Percentiles rank a stretch among this genome's conserved stretches.
These are phyloP conservation scores for Blastobotrys petasosporus DNA, from an alignment of 1,139 yeast genomes.

Conservation along the genomic window DNA sequence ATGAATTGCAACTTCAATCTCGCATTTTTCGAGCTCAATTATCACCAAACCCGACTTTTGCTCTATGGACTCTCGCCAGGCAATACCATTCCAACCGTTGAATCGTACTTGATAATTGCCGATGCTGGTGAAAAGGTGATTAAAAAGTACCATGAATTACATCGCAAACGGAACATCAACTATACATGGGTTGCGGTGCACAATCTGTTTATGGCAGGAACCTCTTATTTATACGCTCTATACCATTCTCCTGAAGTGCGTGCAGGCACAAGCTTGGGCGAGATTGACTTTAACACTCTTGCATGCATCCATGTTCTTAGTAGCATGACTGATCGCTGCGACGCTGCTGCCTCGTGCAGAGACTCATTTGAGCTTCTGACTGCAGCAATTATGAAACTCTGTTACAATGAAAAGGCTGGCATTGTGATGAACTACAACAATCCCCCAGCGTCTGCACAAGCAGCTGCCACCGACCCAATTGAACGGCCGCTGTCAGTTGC, in stretches of 20 bases:
- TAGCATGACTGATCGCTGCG: constrained; percentile 63
- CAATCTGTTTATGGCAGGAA: constrained; percentile 82
- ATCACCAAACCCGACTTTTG: constrained; percentile 66
- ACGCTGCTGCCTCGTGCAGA: constrained; percentile 67
- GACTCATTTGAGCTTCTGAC: constrained; percentile 67
- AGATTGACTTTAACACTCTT: constrained; percentile 50
- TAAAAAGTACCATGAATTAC: constrained; percentile 53
- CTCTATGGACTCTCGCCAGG: constrained; percentile 75
- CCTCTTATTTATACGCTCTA: constrained; percentile 70
- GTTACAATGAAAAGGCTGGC: constrained; percentile 38
- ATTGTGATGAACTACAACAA: constrained; percentile 14
- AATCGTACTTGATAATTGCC: constrained; percentile 53
- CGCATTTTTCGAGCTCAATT: constrained; percentile 66
- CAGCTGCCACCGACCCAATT: not conserved
- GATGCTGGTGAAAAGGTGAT: constrained; percentile 65
- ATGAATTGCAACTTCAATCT: constrained; percentile 73
- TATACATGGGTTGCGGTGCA: constrained; percentile 95
- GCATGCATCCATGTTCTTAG: constrained; percentile 57
- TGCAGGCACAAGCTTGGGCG: constrained; percentile 42
- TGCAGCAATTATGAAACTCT: constrained; percentile 62
- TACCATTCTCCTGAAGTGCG: constrained; percentile 58
- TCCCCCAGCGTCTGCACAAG: constrained; percentile 1
- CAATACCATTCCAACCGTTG: constrained; percentile 47
- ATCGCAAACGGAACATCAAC: constrained; percentile 53
- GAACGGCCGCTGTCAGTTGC: no score